Evolutionary conservation across 2,329 filamentous ascomycete genomes (phyloP).

Genomic region (Uncinocarpus reesii): DNA sequence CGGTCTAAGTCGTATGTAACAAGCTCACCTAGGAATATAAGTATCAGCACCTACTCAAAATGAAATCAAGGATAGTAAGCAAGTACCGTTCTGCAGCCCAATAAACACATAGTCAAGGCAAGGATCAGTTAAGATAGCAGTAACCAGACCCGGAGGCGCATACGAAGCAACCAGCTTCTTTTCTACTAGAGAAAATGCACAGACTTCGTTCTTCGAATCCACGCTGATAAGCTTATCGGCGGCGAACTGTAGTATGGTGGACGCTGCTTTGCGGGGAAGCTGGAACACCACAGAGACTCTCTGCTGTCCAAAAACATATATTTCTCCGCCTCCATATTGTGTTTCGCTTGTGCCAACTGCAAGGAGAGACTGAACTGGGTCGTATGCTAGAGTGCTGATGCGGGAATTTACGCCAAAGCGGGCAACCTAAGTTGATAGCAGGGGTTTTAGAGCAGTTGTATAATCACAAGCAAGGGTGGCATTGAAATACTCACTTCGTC

Average conservation of each 20-base stretch:
- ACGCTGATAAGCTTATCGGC: slow-evolving; percentile 75
- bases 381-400: slow-evolving; percentile 72
- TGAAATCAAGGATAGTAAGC: not conserved
- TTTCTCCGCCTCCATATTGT: slow-evolving; percentile 72
- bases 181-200: slow-evolving; percentile 68
- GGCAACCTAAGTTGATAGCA: slow-evolving; percentile 40
- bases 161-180: slow-evolving; percentile 58
- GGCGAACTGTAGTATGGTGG: slow-evolving; percentile 71
- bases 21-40: slow-evolving; percentile 54
- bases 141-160: slow-evolving; percentile 66
- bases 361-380: slow-evolving; percentile 84
- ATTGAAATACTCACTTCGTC: slow-evolving; percentile 56
- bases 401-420: slow-evolving; percentile 73
- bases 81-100: slow-evolving; percentile 58
- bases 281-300: slow-evolving; percentile 67
- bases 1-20: slow-evolving; percentile 89
- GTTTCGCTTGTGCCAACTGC: slow-evolving; percentile 85
- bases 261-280: slow-evolving; percentile 61
- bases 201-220: slow-evolving; percentile 75
- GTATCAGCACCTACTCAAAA: not conserved
- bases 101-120: slow-evolving; percentile 89
- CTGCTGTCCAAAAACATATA: slow-evolving; percentile 78
- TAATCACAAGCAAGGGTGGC: slow-evolving; percentile 17
- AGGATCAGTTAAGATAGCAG: slow-evolving; percentile 68
- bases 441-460: slow-evolving; percentile 8